These are phyloP conservation scores for Candida dajiaensis DNA, from an alignment of 805 yeast genomes.

Conservation along the genomic window DNA sequence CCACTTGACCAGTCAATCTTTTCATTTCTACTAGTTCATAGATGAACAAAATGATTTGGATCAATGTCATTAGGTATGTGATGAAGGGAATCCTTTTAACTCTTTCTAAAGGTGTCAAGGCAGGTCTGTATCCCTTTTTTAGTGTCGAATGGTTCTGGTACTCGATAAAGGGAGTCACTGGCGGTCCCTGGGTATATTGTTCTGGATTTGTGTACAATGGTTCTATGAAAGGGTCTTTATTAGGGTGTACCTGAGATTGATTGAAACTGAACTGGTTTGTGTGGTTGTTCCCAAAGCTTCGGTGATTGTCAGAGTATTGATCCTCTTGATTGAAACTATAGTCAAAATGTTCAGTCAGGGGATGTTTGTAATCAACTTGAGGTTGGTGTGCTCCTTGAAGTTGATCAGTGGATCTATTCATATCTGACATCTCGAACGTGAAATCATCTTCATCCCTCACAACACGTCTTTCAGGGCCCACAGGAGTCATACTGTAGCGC, in stretches of 20 bases:
- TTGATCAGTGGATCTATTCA: background rate
- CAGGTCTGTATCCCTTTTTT: background rate
- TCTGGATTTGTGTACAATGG: background rate
- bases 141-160: background rate
- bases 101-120: background rate
- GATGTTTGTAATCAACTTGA: background rate
- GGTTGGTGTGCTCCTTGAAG: background rate
- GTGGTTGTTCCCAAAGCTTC: background rate
- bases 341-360: background rate
- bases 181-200: background rate
- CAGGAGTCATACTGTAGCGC: background rate
- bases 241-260: background rate
- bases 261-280: background rate
- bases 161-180: background rate
- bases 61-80: conserved; percentile 25
- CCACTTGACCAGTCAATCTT: conserved; percentile 52
- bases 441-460: background rate
- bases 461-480: background rate
- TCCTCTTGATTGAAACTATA: background rate
- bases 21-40: conserved; percentile 57
- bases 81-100: conserved; percentile 9
- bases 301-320: background rate
- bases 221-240: background rate
- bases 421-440: background rate
- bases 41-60: conserved; percentile 52